Percentiles rank a stretch among this genome's conserved stretches.
These are phyloP conservation scores for Hysterangium stoloniferum DNA, from an alignment of 768 basidiomycete genomes.

Conservation along the genomic window DNA sequence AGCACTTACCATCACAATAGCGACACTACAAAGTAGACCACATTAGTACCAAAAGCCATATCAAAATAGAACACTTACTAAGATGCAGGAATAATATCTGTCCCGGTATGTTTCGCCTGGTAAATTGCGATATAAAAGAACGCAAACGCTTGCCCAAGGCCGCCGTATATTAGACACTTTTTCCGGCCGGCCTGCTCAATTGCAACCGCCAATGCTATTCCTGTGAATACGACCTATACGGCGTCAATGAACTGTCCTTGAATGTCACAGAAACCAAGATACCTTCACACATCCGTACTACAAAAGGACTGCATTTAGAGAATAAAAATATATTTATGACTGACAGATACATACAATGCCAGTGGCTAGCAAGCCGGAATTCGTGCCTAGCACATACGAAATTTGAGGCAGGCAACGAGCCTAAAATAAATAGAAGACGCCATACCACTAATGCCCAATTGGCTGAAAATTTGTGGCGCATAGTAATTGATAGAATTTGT, in stretches of 20 bases:
- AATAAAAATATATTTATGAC: not conserved
- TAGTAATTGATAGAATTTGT: constrained; percentile 52
- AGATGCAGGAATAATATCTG: constrained; percentile 25
- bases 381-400: constrained; percentile 16
- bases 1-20: constrained; percentile 3
- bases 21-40: not conserved
- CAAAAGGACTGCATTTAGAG: not conserved
- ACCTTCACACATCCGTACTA: constrained; percentile 29
- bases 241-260: too few species aligned
- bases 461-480: constrained; percentile 42
- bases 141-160: constrained; percentile 38
- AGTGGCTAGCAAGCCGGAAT: constrained; percentile 41
- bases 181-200: constrained; percentile 44
- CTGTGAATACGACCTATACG: constrained; percentile 29
- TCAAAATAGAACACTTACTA: not conserved
- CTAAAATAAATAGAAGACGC: not conserved
- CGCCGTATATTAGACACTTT: constrained; percentile 39
- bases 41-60: not conserved
- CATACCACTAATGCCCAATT: constrained; percentile 36
- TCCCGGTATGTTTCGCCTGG: constrained; percentile 27
- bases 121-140: constrained; percentile 44
- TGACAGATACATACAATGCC: constrained; percentile 23
- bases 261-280: too few species aligned
- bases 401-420: not conserved
- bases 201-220: constrained; percentile 34